Conservation (phyloP, 306 rosid species). For the Medicago truncatula region DNA sequence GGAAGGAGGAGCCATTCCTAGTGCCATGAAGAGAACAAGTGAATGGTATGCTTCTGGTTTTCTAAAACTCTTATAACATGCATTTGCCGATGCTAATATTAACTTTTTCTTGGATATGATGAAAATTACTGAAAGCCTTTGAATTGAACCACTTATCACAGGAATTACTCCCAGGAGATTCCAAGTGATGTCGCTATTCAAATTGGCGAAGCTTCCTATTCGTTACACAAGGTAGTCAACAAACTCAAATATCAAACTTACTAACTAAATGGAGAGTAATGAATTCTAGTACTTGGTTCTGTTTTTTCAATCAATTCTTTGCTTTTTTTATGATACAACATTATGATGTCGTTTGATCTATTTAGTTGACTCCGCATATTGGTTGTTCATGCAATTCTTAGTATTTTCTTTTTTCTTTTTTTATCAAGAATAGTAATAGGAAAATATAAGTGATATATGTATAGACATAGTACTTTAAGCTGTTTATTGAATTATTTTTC, state of each 20-base stretch:
- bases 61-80: not conserved
- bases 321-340: not conserved
- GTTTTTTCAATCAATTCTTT: not conserved
- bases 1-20: conserved; percentile 60
- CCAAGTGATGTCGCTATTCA: conserved; percentile 81
- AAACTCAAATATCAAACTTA: conserved; percentile 6
- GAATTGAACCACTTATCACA: conserved; percentile 47
- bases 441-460: not conserved
- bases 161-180: conserved; percentile 92
- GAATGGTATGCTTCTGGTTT: conserved; percentile 68
- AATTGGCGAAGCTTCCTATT: conserved; percentile 74
- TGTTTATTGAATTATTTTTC: conserved; percentile 10
- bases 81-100: conserved; percentile 20
- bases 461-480: not conserved
- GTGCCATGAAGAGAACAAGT: conserved; percentile 79
- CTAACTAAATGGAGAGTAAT: not conserved
- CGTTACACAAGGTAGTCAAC: conserved; percentile 78
- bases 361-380: not conserved
- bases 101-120: conserved; percentile 3
- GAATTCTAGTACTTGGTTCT: not conserved
- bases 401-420: too few relatives aligned
- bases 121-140: conserved; percentile 10
- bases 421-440: too few relatives aligned
- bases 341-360: not conserved
- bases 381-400: too few relatives aligned